Evolutionary conservation across 192 early-diverging fungal genomes (phyloP).

Genomic region (Haplosporangium gracile): DNA sequence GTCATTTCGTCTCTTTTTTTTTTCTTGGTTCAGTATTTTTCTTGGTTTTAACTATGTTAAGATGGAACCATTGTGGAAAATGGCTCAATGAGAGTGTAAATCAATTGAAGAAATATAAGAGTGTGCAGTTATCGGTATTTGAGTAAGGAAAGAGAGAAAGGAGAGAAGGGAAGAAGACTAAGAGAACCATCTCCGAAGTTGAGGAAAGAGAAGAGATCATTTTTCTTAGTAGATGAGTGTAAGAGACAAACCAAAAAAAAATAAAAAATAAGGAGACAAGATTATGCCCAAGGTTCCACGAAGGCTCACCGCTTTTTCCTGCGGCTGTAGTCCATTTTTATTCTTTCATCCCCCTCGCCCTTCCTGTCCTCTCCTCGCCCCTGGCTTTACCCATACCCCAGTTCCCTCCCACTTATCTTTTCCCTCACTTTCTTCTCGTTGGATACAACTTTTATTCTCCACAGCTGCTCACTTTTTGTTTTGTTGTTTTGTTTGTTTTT

Average conservation of each 20-base stretch:
- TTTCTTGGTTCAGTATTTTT: neutral
- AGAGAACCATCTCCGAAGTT: neutral
- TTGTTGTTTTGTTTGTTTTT: neutral
- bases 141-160: neutral
- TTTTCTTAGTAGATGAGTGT: neutral
- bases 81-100: neutral
- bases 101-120: too few relatives aligned
- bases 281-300: neutral
- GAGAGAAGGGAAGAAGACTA: neutral
- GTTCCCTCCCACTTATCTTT: neutral
- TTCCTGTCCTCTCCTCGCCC: too few relatives aligned
- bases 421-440: neutral
- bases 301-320: conserved; percentile 7
- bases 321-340: neutral
- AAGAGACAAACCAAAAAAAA: neutral
- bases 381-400: too few relatives aligned
- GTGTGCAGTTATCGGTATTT: neutral
- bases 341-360: neutral
- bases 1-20: neutral
- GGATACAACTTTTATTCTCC: neutral
- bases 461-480: neutral
- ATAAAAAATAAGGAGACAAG: neutral
- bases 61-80: neutral
- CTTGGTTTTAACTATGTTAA: neutral
- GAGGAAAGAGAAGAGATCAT: neutral